Evolutionary conservation across 805 yeast species (phyloP), one percentile per base, ranked within the genome.

Genomic region (Hanseniaspora hatyaiensis): DNA sequence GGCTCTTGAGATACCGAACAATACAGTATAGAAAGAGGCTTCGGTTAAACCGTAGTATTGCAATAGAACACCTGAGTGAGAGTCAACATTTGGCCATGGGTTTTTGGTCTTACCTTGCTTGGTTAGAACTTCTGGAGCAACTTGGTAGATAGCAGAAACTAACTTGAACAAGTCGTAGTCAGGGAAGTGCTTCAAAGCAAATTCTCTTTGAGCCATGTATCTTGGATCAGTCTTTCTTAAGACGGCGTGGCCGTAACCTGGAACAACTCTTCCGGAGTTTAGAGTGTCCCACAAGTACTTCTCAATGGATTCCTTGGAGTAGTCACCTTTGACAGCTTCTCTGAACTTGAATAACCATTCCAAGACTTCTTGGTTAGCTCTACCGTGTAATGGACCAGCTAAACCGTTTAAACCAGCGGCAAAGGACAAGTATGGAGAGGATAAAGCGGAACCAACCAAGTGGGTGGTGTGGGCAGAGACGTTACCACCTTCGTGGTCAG

Each of bases 71-170:
- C 94, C 94, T 43, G 89, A 81, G 69, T 80, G 86, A 47, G 92
- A 80, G 69, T 82, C 94, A 55, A 82, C 94, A 64, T 82, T 82
- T 68, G 94, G 92, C 87, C 87, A 82, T 69, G 92, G 92, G 77
- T 82, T 82, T 77, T 82, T 82, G 62, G 89, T 82, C 77, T 83
- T 83, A 66, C 89, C 92, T 66, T 82, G 89, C 69, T 80, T 72
- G 57, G 82, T 78, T 57, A 82, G 74, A 44, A 82, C 89, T 56
- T 66, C 73, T 67, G 92, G 92, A 53, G 92, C 92, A 58, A 82
- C 83, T 66, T 82, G 80, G 68, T 80, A 81, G 60, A 82, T 78
- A 62, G 75, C 73, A 50, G 83, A 75, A 37, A 83, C 92, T 51
- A 83, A 73, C 70, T 78, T 77, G 77, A 82, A 83, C 64, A 81